Evolutionary conservation across 768 basidiomycete species (phyloP).

Genomic region (Amanita inopinata): DNA sequence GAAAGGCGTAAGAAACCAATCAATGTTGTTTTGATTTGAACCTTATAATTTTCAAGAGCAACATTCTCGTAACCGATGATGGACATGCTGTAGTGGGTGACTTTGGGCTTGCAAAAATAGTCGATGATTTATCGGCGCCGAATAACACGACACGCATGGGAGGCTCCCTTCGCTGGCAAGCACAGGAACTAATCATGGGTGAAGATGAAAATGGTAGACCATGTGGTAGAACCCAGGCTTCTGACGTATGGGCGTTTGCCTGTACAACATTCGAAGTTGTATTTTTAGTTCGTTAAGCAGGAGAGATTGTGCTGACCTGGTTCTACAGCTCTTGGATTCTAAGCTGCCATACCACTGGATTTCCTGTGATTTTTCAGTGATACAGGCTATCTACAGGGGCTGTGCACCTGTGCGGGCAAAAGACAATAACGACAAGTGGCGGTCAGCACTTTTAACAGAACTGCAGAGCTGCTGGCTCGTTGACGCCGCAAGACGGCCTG

Average conservation of each 20-base stretch:
- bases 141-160: slow-evolving; percentile 16
- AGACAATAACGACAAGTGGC: background rate
- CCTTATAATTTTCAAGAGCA: slow-evolving; percentile 15
- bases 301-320: slow-evolving; percentile 1
- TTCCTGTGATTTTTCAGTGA: slow-evolving; percentile 16
- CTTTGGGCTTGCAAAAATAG: slow-evolving; percentile 23
- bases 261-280: slow-evolving; percentile 23
- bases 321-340: slow-evolving; percentile 17
- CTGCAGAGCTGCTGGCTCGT: slow-evolving; percentile 7
- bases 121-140: slow-evolving; percentile 19
- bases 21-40: background rate
- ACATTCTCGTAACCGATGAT: slow-evolving; percentile 28
- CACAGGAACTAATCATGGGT: slow-evolving; percentile 20
- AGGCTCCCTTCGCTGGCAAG: slow-evolving; percentile 21
- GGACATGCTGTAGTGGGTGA: slow-evolving; percentile 21
- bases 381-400: slow-evolving; percentile 16
- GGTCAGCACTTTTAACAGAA: slow-evolving; percentile 6
- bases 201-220: slow-evolving; percentile 8
- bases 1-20: slow-evolving; percentile 24
- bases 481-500: no score
- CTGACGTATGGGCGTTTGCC: slow-evolving; percentile 24
- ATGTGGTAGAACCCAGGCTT: slow-evolving; percentile 12
- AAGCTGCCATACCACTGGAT: slow-evolving; percentile 19
- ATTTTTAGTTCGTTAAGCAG: background rate
- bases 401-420: slow-evolving; percentile 14